These are phyloP conservation scores for Daldinia decipiens DNA, from an alignment of 495 filamentous ascomycete species.

Conservation along the genomic window DNA sequence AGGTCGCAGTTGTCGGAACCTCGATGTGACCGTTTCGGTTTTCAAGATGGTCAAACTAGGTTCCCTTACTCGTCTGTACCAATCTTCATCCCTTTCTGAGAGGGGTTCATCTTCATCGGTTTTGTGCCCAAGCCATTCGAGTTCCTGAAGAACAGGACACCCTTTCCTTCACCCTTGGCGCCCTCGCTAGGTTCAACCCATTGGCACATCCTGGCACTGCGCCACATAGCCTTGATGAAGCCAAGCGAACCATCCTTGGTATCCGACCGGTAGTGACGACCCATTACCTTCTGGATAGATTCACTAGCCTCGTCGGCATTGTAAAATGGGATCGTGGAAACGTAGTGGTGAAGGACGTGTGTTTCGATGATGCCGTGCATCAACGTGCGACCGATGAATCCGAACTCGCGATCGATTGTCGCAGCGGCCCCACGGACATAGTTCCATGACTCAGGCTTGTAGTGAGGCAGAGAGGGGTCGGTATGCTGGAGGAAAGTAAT, in stretches of 20 bases:
- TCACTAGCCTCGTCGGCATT: slow-evolving; percentile 88
- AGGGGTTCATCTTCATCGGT: slow-evolving; percentile 62
- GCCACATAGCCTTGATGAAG: slow-evolving; percentile 72
- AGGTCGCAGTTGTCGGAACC: not conserved
- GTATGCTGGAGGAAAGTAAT: slow-evolving; percentile 95
- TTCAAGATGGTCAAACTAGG: not conserved
- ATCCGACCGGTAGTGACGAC: slow-evolving; percentile 79
- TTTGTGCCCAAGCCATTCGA: slow-evolving; percentile 76
- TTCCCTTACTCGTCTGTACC: slow-evolving; percentile 10
- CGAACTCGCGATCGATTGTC: slow-evolving; percentile 89
- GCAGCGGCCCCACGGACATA: slow-evolving; percentile 86
- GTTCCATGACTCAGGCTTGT: slow-evolving; percentile 78
- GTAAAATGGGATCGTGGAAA: slow-evolving; percentile 89
- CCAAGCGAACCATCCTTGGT: slow-evolving; percentile 70
- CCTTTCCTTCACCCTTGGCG: slow-evolving; percentile 69
- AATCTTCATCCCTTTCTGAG: slow-evolving; percentile 24
- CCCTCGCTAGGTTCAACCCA: slow-evolving; percentile 78
- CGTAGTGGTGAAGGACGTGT: slow-evolving; percentile 90
- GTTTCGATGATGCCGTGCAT: slow-evolving; percentile 94
- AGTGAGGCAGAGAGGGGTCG: slow-evolving; percentile 86
- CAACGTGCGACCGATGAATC: slow-evolving; percentile 85
- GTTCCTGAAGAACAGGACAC: slow-evolving; percentile 78
- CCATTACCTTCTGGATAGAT: slow-evolving; percentile 85
- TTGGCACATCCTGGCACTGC: slow-evolving; percentile 74
- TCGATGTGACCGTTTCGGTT: not conserved